Evolutionary conservation across 805 yeast species (phyloP).

Genomic region (Ogataea zsoltii): DNA sequence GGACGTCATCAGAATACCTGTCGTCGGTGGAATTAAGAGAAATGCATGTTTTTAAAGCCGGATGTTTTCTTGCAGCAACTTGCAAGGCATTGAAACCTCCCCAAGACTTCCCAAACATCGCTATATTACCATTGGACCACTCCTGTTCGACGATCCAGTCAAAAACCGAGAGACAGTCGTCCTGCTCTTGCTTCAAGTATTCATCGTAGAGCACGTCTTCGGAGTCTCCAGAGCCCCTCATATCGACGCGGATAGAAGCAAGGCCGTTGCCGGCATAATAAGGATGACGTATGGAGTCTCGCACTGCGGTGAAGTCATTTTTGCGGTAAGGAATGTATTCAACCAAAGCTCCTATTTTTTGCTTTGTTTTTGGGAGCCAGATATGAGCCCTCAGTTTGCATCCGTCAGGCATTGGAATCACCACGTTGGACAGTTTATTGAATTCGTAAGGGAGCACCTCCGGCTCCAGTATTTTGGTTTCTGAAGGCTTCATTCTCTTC

Average conservation of each 20-base stretch:
- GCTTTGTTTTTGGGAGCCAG: conserved; percentile 40
- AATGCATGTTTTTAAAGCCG: conserved; percentile 42
- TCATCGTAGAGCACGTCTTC: conserved; percentile 42
- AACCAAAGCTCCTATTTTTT: conserved; percentile 35
- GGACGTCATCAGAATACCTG: conserved; percentile 47
- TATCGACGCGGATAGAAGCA: conserved; percentile 44
- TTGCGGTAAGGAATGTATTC: conserved; percentile 48
- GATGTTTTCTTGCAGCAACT: conserved; percentile 45
- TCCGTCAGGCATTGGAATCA: conserved; percentile 5
- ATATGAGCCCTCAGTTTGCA: conserved; percentile 38
- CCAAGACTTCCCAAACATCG: conserved; percentile 50
- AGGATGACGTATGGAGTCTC: conserved; percentile 46
- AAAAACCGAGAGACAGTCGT: conserved; percentile 31
- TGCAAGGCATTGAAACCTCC: conserved; percentile 48
- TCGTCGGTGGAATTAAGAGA: conserved; percentile 47
- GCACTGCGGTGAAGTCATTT: conserved; percentile 41
- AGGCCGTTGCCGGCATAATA: conserved; percentile 47
- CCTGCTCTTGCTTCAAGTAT: conserved; percentile 43
- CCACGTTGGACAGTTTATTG: conserved; percentile 36
- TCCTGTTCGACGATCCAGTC: conserved; percentile 14
- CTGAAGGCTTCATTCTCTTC: conserved; percentile 2
- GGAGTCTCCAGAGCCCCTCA: conserved; percentile 46
- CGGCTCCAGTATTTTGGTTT: not conserved
- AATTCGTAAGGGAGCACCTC: conserved; percentile 31
- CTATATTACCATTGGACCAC: conserved; percentile 46